Evolutionary conservation across 345 rosid species (phyloP), one percentile per base, ranked within the genome.

Genomic region (Bretschneidera sinensis): DNA sequence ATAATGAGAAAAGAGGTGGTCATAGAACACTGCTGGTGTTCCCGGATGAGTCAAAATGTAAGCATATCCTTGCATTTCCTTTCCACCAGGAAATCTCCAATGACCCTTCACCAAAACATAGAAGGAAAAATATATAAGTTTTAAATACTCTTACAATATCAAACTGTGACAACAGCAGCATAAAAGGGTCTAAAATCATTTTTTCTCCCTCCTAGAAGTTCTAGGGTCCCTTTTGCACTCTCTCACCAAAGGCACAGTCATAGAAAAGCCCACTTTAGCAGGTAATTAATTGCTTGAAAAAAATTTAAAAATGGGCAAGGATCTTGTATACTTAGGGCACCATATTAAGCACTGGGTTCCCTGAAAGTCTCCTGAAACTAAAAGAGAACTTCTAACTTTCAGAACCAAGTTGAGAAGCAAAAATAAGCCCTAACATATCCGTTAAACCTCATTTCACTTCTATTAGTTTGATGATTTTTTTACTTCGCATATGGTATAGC

Each of bases 51-150:
- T 92, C 73, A 92, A 52, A 68, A 83, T 89, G 75, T 92, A 92
- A 23, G 96, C 98, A 69, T 92, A 92, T 69, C 98, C 98, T 80
- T 89, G 98, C 96, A 92, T 85, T 78, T 92, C 97, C 60, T 84
- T 89, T 49, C 91, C 96, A n/a, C 71, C 70, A 5, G 99, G 99
- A 77, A 92, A 92, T 77, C 97, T 85, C 97, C 99, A 92, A 22
- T 92, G 99, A 64, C 97, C 97, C 97, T 92, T 67, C 43, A 54
- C 15, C 17, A 43, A 43, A 7, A 55, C 17, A 51, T 20, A 17
- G 20, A 25, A 35, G 22, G 31, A 20, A 16, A 2, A 4, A 25
- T 14, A 39, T 1, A 5, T 1, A 5, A 11, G 6, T 14, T 1
- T 4, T 39, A 39, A 39, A 39, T 39, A 39, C 15, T 39, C 15